Percentiles rank a stretch among this genome's conserved stretches.
Evolutionary conservation across 306 rosid species (phyloP).

Genomic region (Lablab purpureus): DNA sequence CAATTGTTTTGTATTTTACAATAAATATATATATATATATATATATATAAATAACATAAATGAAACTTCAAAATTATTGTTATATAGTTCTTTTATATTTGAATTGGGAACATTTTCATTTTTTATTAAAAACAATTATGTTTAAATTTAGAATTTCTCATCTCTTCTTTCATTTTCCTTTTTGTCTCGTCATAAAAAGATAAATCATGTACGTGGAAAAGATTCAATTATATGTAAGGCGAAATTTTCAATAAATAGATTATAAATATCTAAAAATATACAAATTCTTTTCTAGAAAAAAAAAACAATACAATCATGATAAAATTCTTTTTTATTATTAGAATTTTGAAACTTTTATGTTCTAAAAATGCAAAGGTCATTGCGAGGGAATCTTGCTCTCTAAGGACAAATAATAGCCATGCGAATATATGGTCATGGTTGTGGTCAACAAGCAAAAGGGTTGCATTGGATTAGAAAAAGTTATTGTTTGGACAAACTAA

Average conservation of each 20-base stretch:
- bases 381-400: constrained; percentile 1
- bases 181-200: not conserved
- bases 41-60: too few species aligned
- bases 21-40: too few species aligned
- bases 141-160: too few species aligned
- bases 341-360: not conserved
- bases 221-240: not conserved
- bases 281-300: not conserved
- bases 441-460: constrained; percentile 1
- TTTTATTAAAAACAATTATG: not conserved
- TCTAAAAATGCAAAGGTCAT: not conserved
- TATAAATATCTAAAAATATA: too few species aligned
- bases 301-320: not conserved
- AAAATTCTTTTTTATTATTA: not conserved
- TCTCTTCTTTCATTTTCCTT: not conserved
- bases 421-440: not conserved
- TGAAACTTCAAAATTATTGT: too few species aligned
- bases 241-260: not conserved
- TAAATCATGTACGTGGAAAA: not conserved
- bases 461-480: constrained; percentile 40
- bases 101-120: not conserved
- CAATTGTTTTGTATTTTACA: too few species aligned
- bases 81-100: too few species aligned
- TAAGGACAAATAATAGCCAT: not conserved
- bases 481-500: constrained; percentile 34